Conservation (phyloP, 106 monocot species). For the Dendrobium chrysotoxum region DNA sequence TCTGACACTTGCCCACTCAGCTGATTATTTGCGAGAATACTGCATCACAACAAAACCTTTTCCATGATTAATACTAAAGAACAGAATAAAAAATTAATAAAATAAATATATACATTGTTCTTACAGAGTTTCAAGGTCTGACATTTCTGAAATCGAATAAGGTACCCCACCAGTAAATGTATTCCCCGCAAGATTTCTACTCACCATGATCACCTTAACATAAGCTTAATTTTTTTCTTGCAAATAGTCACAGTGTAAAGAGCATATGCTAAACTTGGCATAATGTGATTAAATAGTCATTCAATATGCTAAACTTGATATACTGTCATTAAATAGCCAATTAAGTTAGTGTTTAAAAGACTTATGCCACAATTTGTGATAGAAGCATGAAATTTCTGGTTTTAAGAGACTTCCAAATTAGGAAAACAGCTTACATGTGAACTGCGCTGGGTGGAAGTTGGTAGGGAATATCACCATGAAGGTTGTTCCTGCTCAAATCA, state of each 20-base stretch:
- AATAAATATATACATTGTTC: slow-evolving; percentile 7
- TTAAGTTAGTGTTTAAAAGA: too few relatives aligned
- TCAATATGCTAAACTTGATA: neutral
- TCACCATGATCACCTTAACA: slow-evolving; percentile 2
- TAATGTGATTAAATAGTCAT: neutral
- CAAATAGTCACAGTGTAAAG: neutral
- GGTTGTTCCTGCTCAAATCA: slow-evolving; percentile 93
- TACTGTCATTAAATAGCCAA: neutral
- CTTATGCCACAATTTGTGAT: too few relatives aligned
- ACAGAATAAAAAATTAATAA: slow-evolving; percentile 5
- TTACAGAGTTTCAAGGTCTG: slow-evolving; percentile 76
- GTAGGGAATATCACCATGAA: slow-evolving; percentile 90
- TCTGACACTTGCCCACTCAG: slow-evolving; percentile 83
- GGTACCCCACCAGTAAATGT: slow-evolving; percentile 81
- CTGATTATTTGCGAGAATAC: slow-evolving; percentile 81
- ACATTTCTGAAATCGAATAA: slow-evolving; percentile 94
- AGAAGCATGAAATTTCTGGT: neutral
- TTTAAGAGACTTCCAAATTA: neutral
- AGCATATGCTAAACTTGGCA: neutral
- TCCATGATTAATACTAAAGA: neutral
- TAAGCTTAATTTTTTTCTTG: neutral
- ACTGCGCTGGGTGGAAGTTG: slow-evolving; percentile 87
- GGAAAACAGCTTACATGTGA: slow-evolving; percentile 52
- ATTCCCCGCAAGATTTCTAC: slow-evolving; percentile 82
- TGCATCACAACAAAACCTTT: slow-evolving; percentile 23